A percentile compares a stretch with the other conserved stretches of the same genome.
Evolutionary conservation across 352 stramenopile genomes (phyloP).

Genomic region (Globisporangium splendens): DNA sequence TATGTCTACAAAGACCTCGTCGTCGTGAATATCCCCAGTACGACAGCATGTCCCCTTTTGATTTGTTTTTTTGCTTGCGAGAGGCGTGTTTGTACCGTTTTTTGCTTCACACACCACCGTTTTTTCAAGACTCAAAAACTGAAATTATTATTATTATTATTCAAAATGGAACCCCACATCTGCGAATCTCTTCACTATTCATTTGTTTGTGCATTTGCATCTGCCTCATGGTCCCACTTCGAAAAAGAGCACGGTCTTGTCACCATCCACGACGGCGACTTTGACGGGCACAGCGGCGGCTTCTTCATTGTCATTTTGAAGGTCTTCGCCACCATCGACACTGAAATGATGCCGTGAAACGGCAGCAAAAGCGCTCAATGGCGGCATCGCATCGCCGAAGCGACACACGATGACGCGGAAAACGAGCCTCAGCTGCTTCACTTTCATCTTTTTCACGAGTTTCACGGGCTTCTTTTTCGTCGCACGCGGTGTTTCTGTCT

Average conservation of each 20-base stretch:
- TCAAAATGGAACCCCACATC: slow-evolving; percentile 1
- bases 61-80: slow-evolving; percentile 7
- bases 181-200: neutral
- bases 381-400: slow-evolving; percentile 36
- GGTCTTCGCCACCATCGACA: too few relatives aligned
- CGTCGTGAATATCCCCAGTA: neutral
- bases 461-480: slow-evolving; percentile 9
- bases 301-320: neutral
- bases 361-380: slow-evolving; percentile 16
- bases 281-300: slow-evolving; percentile 38
- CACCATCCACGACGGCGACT: slow-evolving; percentile 51
- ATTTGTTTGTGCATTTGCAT: too few relatives aligned
- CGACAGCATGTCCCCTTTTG: slow-evolving; percentile 5
- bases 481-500: neutral
- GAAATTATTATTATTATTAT: slow-evolving; percentile 37
- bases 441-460: slow-evolving; percentile 28
- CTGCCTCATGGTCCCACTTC: slow-evolving; percentile 29
- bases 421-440: slow-evolving; percentile 42
- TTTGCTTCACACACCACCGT: slow-evolving; percentile 8
- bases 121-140: slow-evolving; percentile 12
- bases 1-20: slow-evolving; percentile 1
- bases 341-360: slow-evolving; percentile 8
- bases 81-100: slow-evolving; percentile 9
- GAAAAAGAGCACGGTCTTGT: slow-evolving; percentile 62
- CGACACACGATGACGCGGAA: slow-evolving; percentile 56